phyloP scores from a whole-genome alignment of 345 rosid species.

The Camelina hispida region DNA sequence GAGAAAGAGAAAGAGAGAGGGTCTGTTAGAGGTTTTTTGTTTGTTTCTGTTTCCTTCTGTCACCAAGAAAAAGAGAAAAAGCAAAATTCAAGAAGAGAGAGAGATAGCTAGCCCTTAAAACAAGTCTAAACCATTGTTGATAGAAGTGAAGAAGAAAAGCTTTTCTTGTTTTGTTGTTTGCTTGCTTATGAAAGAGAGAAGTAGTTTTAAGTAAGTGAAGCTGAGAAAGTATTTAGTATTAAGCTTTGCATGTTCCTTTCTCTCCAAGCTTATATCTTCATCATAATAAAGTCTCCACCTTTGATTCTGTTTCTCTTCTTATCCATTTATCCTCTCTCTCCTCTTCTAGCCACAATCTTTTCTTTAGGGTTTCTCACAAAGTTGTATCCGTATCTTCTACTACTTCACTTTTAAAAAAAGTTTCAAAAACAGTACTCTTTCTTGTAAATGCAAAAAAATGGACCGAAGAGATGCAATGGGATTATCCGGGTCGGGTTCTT shows the following conservation, averaged over 20 bases:
- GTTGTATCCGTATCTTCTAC: constrained; percentile 28
- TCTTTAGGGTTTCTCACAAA: constrained; percentile 36
- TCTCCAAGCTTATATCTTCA: constrained; percentile 40
- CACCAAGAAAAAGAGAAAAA: constrained; percentile 26
- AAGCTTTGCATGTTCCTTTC: constrained; percentile 48
- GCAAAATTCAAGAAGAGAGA: constrained; percentile 20
- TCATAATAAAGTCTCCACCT: constrained; percentile 47
- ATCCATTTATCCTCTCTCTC: constrained; percentile 39
- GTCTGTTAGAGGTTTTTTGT: constrained; percentile 43
- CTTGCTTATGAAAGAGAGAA: constrained; percentile 33
- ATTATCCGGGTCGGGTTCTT: constrained; percentile 77
- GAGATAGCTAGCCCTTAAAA: constrained; percentile 25
- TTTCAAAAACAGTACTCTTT: constrained; percentile 30
- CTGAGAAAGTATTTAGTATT: constrained; percentile 15
- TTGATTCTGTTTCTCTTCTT: constrained; percentile 48
- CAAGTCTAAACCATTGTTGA: constrained; percentile 20
- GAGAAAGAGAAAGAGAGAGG: background rate
- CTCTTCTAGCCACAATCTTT: constrained; percentile 39
- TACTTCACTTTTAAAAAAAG: constrained; percentile 31
- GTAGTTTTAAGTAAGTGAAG: constrained; percentile 12
- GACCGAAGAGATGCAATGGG: constrained; percentile 91
- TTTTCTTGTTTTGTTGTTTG: background rate
- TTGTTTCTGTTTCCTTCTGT: constrained; percentile 36
- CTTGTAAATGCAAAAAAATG: constrained; percentile 73
- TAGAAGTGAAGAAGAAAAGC: constrained; percentile 4